A percentile compares a stretch with the other conserved stretches of the same genome.
phyloP scores from a whole-genome alignment of 805 yeast species.

The Blastobotrys parvus region DNA sequence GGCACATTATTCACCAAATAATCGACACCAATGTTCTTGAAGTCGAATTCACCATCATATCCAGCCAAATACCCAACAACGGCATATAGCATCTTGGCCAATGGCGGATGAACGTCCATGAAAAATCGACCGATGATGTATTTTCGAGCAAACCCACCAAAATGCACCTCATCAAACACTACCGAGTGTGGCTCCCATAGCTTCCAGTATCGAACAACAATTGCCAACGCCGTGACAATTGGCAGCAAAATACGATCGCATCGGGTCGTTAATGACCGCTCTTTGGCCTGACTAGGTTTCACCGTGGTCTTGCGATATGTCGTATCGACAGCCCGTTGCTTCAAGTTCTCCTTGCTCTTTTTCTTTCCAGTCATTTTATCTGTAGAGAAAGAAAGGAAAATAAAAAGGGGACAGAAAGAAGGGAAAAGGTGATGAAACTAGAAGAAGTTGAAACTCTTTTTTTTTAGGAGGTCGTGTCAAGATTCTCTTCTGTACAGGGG shows the following conservation, averaged over 20 bases:
- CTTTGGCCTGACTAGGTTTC: constrained; percentile 16
- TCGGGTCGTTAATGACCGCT: constrained; percentile 15
- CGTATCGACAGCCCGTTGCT: not conserved
- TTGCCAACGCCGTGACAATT: constrained; percentile 42
- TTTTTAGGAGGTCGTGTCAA: too few relatives aligned
- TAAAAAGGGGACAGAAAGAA: not conserved
- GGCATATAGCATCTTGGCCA: constrained; percentile 52
- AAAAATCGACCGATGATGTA: constrained; percentile 59
- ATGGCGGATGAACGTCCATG: constrained; percentile 68
- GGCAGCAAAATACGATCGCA: constrained; percentile 18
- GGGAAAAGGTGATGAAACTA: too few relatives aligned
- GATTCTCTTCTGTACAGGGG: too few relatives aligned
- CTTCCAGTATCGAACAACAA: constrained; percentile 50
- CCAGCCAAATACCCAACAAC: constrained; percentile 45
- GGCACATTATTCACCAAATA: constrained; percentile 36
- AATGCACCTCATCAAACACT: constrained; percentile 82
- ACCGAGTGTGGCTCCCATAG: constrained; percentile 69
- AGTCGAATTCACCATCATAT: constrained; percentile 41
- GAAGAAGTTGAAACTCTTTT: too few relatives aligned
- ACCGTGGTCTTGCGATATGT: constrained; percentile 23
- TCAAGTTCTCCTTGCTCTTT: constrained; percentile 1
- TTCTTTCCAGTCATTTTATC: constrained; percentile 4
- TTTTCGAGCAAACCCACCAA: constrained; percentile 91
- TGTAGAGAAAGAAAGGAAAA: not conserved
- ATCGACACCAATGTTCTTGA: constrained; percentile 38